A percentile compares a stretch with the other conserved stretches of the same genome.
Evolutionary conservation across 176 grass and related monocot genomes (phyloP).

Genomic region (Pontederia paniculata): DNA sequence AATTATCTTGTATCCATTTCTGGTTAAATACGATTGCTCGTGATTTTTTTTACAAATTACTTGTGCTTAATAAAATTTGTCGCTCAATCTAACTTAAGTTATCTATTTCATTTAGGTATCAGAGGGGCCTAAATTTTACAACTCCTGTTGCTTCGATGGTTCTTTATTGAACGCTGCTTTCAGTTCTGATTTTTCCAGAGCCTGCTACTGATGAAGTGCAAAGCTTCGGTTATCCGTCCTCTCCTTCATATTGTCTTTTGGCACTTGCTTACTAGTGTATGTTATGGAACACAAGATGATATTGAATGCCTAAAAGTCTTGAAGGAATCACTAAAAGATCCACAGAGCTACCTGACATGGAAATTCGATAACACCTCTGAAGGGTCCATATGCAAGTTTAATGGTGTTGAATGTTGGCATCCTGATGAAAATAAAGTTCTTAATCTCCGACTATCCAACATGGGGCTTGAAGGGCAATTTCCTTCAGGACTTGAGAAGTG

Average conservation of each 20-base stretch:
- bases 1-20: too few species aligned
- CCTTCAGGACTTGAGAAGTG: slow-evolving; percentile 55
- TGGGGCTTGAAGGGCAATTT: slow-evolving; percentile 58
- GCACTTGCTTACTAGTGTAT: slow-evolving; percentile 6
- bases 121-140: too few species aligned
- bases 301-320: slow-evolving; percentile 39
- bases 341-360: slow-evolving; percentile 46
- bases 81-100: too few species aligned
- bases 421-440: slow-evolving; percentile 63
- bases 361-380: slow-evolving; percentile 14
- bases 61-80: too few species aligned
- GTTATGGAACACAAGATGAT: slow-evolving; percentile 32
- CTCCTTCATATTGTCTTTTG: slow-evolving; percentile 19
- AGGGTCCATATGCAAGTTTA: slow-evolving; percentile 53
- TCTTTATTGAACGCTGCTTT: too few species aligned
- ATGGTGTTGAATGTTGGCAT: slow-evolving; percentile 77
- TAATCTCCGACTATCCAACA: slow-evolving; percentile 46
- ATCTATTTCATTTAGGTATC: too few species aligned
- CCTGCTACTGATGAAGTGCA: neutral
- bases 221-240: neutral
- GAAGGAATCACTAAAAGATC: slow-evolving; percentile 24
- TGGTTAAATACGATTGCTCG: too few species aligned
- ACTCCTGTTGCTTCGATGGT: too few species aligned
- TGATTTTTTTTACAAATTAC: too few species aligned
- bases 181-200: too few species aligned